Percentiles rank a stretch among this genome's conserved stretches.
Evolutionary conservation across 176 grass and related monocot species (phyloP).

Genomic region (Paspalum notatum): DNA sequence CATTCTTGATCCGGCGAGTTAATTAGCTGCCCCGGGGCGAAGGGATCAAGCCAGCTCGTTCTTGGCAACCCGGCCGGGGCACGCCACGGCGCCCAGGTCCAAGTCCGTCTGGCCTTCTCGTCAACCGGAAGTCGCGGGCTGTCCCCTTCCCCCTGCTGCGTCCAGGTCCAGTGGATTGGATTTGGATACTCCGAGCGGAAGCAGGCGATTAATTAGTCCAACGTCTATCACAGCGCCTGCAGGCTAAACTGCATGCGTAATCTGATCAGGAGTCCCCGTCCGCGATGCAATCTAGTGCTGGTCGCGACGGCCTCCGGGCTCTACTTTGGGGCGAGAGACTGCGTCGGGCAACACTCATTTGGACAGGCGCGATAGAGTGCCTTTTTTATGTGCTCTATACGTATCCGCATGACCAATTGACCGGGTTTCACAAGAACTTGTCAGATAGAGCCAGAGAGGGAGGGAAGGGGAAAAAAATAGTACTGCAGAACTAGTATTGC

Average conservation of each 20-base stretch:
- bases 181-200: background rate
- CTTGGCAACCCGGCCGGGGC: background rate
- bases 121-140: constrained; percentile 15
- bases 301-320: too few species aligned
- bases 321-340: too few species aligned
- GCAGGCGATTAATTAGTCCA: background rate
- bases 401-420: background rate
- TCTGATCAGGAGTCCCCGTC: too few species aligned
- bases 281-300: too few species aligned
- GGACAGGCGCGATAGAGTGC: too few species aligned
- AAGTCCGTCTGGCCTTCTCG: constrained; percentile 17
- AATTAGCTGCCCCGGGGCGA: background rate
- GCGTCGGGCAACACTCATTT: too few species aligned
- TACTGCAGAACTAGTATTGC: background rate
- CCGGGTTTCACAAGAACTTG: constrained; percentile 5
- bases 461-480: background rate
- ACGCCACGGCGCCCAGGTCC: constrained; percentile 14
- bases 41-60: constrained; percentile 48
- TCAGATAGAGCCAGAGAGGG: too few species aligned
- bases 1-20: background rate
- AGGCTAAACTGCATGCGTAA: too few species aligned
- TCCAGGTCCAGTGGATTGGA: constrained; percentile 25
- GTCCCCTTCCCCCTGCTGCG: background rate
- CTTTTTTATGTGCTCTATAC: background rate
- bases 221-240: background rate